Base-by-base conservation (phyloP, 2,329 filamentous ascomycete genomes). In the Zymoseptoria passerinii region DNA sequence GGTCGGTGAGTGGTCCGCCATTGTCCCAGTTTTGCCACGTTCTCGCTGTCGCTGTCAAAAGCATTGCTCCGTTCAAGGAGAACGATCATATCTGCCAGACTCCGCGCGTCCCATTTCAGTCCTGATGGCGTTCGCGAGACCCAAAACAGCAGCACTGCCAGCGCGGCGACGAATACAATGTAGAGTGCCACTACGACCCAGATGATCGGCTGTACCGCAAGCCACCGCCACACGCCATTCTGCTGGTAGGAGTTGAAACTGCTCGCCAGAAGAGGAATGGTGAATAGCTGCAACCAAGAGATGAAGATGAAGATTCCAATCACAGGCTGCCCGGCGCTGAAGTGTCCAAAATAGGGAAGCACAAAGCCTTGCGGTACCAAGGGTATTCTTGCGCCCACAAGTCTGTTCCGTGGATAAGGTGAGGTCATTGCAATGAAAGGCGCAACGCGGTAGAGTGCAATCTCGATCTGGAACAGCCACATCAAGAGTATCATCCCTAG, bases 91-190 rank as follows among this genome's bases (percentile, higher is more conserved):
- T 96, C 91, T 2, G 89, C 92, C 7, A 96, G 77, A 23, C 86
- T 92, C 51, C 87, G 81, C 2, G 90, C 82, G 69, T 96, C 90
- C 92, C 92, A 96, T 68, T 87, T 81, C 61, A 96, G 77, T 0
- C 91, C 91, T 0, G 90, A 95, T 28, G 81, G 79, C 18, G 54
- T 58, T 18, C 61, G 59, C 20, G 78, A 74, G 56, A 81, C 76
- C 62, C 83, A 87, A n/a, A 83, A 63, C 62, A 86, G 75, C 8
- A 92, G 71, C 1, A 83, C 72, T 9, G 83, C 56, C 1, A 84
- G 67, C 1, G 86, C 83, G 6, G 82, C 65, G 1, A 87, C 68
- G 52, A 92, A 74, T 3, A 90, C 72, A 35, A 86, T 73, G 73
- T 96, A 96, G 0, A 95, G 73, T 0, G 77, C 84, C 28, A 94